Evolutionary conservation across 108 stramenopile genomes (phyloP).

Genomic region (Discostella pseudostelligera): DNA sequence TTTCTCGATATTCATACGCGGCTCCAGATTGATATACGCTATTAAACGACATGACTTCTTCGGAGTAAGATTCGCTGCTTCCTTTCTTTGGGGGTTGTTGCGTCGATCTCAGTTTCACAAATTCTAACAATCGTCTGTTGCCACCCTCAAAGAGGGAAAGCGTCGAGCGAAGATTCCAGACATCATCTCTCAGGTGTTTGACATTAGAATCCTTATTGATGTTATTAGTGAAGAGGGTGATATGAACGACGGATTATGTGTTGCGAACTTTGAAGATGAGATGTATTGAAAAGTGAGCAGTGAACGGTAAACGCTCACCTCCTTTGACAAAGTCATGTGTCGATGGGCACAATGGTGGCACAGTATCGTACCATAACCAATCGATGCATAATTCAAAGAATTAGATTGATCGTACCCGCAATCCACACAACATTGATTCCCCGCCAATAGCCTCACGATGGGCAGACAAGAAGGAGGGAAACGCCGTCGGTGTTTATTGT

Average conservation of each 20-base stretch:
- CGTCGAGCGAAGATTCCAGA: slow-evolving; percentile 26
- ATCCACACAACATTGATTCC: slow-evolving; percentile 41
- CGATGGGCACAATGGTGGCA: slow-evolving; percentile 29
- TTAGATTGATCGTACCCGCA: slow-evolving; percentile 23
- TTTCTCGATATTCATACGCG: slow-evolving; percentile 13
- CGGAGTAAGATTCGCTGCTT: slow-evolving; percentile 9
- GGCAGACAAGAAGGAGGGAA: slow-evolving; percentile 20
- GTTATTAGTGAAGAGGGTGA: neutral
- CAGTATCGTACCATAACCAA: slow-evolving; percentile 34
- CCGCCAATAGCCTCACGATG: slow-evolving; percentile 23
- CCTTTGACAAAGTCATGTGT: slow-evolving; percentile 17
- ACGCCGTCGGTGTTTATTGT: neutral
- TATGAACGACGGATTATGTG: neutral
- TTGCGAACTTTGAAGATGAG: too few species aligned
- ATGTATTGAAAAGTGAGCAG: too few species aligned
- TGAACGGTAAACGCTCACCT: too few species aligned
- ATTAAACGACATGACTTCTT: slow-evolving; percentile 35
- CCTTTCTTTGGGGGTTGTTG: slow-evolving; percentile 17
- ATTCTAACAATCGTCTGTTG: slow-evolving; percentile 38
- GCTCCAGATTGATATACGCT: slow-evolving; percentile 33
- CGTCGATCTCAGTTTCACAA: slow-evolving; percentile 26
- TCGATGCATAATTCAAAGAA: slow-evolving; percentile 10
- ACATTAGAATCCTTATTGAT: slow-evolving; percentile 20
- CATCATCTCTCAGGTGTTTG: slow-evolving; percentile 16
- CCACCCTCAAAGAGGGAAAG: slow-evolving; percentile 24